A percentile compares a stretch with the other conserved stretches of the same genome.
Evolutionary conservation across 352 stramenopile genomes (phyloP).

Genomic region (Salisapilia sapeloensis): DNA sequence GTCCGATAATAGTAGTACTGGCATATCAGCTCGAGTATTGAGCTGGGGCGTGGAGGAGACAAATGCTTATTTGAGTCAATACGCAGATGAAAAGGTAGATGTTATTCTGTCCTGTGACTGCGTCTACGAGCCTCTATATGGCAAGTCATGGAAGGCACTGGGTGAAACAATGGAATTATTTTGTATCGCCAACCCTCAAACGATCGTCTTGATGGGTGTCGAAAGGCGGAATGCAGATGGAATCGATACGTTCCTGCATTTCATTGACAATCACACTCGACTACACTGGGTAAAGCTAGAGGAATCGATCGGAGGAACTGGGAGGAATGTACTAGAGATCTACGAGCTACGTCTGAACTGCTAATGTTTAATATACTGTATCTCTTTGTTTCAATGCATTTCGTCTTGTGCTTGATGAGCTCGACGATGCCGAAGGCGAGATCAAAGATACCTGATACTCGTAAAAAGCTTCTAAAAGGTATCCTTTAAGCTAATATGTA

Average conservation of each 20-base stretch:
- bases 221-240: slow-evolving; percentile 68
- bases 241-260: slow-evolving; percentile 64
- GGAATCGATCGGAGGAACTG: slow-evolving; percentile 13
- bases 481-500: too few relatives aligned
- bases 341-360: slow-evolving; percentile 46
- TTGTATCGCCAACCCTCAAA: slow-evolving; percentile 26
- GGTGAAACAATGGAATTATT: slow-evolving; percentile 78
- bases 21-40: slow-evolving; percentile 32
- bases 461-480: too few relatives aligned
- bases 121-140: slow-evolving; percentile 91
- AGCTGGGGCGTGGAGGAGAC: slow-evolving; percentile 76
- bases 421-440: too few relatives aligned
- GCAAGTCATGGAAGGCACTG: slow-evolving; percentile 75
- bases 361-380: too few relatives aligned
- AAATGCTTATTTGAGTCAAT: slow-evolving; percentile 28
- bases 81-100: slow-evolving; percentile 52
- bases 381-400: too few relatives aligned
- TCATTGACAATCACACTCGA: slow-evolving; percentile 22
- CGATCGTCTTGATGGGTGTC: slow-evolving; percentile 56
- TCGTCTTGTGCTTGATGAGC: too few relatives aligned
- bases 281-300: slow-evolving; percentile 29
- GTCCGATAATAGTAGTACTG: slow-evolving; percentile 2
- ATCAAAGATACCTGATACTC: too few relatives aligned
- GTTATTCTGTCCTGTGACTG: slow-evolving; percentile 90
- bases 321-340: slow-evolving; percentile 45